Evolutionary conservation across 2,329 filamentous ascomycete species (phyloP).

Genomic region (Scytalidium sp.): DNA sequence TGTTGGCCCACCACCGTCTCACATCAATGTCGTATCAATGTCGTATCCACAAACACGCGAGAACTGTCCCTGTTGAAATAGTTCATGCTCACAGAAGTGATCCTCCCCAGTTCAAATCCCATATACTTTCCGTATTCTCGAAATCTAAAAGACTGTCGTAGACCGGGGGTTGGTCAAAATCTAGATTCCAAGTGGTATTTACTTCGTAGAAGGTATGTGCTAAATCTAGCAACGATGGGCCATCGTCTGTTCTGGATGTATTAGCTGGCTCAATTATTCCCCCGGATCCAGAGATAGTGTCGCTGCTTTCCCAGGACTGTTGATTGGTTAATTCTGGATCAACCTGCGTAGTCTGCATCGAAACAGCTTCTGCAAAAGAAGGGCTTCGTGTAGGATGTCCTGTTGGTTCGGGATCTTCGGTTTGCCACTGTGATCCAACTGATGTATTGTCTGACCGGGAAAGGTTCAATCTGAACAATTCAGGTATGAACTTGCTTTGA

Average conservation of each 20-base stretch:
- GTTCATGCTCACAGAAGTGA: background rate
- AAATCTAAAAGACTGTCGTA: background rate
- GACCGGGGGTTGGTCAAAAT: background rate
- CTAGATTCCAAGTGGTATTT: background rate
- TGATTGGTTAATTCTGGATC: too few species aligned
- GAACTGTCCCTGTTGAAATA: too few species aligned
- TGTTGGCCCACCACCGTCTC: too few species aligned
- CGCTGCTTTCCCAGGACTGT: background rate
- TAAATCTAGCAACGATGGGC: background rate
- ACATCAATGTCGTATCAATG: too few species aligned
- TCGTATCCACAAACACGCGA: too few species aligned
- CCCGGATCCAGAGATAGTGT: background rate
- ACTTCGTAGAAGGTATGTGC: background rate
- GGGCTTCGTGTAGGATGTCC: background rate
- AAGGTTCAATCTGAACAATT: constrained; percentile 1
- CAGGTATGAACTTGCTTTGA: background rate
- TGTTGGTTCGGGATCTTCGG: background rate
- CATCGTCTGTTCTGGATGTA: background rate
- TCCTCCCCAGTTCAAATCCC: background rate
- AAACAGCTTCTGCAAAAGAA: too few species aligned
- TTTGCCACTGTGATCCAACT: background rate
- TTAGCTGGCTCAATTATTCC: background rate
- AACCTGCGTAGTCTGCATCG: too few species aligned
- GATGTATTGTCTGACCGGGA: background rate
- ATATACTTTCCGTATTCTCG: background rate